A percentile compares a stretch with the other conserved stretches of the same genome.
phyloP scores from a whole-genome alignment of 2,329 filamentous ascomycete genomes.

The Trichoderma breve region DNA sequence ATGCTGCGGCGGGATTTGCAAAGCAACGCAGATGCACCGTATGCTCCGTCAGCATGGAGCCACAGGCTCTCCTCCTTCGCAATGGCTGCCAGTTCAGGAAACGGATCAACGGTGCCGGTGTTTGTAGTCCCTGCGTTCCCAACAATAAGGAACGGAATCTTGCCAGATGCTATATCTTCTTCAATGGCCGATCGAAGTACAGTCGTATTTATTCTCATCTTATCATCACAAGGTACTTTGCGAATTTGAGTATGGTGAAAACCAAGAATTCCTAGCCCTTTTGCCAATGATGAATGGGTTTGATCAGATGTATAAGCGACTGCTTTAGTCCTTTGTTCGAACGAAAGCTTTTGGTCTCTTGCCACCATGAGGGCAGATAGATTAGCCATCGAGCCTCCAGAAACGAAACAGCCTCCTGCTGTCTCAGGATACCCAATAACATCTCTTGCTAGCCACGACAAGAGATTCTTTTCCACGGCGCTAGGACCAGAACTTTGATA shows the following conservation, averaged over 20 bases:
- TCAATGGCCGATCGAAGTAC: constrained; percentile 10
- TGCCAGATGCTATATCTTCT: constrained; percentile 12
- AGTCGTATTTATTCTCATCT: constrained; percentile 7
- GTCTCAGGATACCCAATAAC: constrained; percentile 22
- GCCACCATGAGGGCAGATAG: constrained; percentile 27
- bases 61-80: constrained; percentile 21
- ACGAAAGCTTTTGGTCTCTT: constrained; percentile 21
- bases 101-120: constrained; percentile 22
- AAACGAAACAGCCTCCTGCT: constrained; percentile 27
- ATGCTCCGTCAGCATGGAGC: constrained; percentile 29
- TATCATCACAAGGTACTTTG: constrained; percentile 15
- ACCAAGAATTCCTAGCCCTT: constrained; percentile 22
- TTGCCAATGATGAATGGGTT: constrained; percentile 23
- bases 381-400: constrained; percentile 30
- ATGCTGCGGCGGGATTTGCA: constrained; percentile 20
- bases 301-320: constrained; percentile 24
- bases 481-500: constrained; percentile 27
- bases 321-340: constrained; percentile 3
- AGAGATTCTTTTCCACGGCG: constrained; percentile 26
- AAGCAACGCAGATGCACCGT: constrained; percentile 26
- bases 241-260: constrained; percentile 19
- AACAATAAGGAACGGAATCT: constrained; percentile 22
- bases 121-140: constrained; percentile 23
- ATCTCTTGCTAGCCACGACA: constrained; percentile 24
- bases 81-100: constrained; percentile 14